Evolutionary conservation across 208 protist species (phyloP), one percentile per base, ranked within the genome.

Genomic region (Dictyostelium gargantuum): DNA sequence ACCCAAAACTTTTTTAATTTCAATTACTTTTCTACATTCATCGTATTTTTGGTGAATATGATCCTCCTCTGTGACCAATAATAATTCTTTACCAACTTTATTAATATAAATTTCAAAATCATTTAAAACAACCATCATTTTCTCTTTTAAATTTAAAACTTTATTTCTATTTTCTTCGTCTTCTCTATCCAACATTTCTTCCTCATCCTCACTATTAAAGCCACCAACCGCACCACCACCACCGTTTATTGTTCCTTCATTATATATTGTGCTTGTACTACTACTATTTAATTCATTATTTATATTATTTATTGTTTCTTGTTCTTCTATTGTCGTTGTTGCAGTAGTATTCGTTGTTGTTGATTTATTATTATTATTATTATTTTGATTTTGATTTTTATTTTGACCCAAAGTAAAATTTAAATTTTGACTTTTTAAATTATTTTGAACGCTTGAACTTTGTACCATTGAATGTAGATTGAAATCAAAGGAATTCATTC

Each of bases 11-110:
- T 89, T 89, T 35, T 73, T 54, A 48, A 79, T 44, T 38, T 89
- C 82, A 40, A 89, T 79, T 21, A 89, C 70, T 52, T 89, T 89
- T 35, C 82, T 40, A 79, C 82, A 89, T 11, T 89, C 82, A 6
- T 89, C 82, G 21, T 89, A 89, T 23, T 46, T 21, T 4, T 44
- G 23, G 15, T 68, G 38, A 19, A 89, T 89, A 10, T 89, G 50
- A 32, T 89, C 82, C 11, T 89, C 82, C 6, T 77, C 26, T 0
- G 46, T 29, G 4, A 89, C 50, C 11, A 3, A 6, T 10, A 89
- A 26, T n/a, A 89, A 40, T 1, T 89, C 50, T 10, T 52, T 54
- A 68, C 68, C 74, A 11, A 76, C 21, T 2, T 11, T 13, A 21
- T 79, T 54, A 2, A 89, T 79, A 54, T 76, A 89, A 10, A 44